phyloP scores from a whole-genome alignment of 2,329 filamentous ascomycete genomes.

The Aspergillus viridinutans region DNA sequence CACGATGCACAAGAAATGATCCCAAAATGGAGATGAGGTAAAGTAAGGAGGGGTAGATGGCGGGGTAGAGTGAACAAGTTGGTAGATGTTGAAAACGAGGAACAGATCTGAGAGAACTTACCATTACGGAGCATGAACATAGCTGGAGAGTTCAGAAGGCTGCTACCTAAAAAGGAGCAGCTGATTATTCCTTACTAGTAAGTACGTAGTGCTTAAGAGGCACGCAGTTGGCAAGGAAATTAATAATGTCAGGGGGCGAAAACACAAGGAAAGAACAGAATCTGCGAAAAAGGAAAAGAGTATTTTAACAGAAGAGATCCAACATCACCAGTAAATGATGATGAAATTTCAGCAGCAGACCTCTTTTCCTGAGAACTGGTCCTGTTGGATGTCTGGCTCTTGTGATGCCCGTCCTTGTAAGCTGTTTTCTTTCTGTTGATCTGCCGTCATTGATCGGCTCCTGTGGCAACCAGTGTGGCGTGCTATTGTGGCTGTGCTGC shows the following conservation, averaged over 20 bases:
- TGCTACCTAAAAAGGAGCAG: constrained; percentile 20
- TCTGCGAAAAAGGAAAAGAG: background rate
- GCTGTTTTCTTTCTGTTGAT: constrained; percentile 18
- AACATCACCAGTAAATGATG: constrained; percentile 12
- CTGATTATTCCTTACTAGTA: constrained; percentile 12
- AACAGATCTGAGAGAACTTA: constrained; percentile 33
- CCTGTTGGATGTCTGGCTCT: background rate
- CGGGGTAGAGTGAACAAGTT: constrained; percentile 10
- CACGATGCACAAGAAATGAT: background rate
- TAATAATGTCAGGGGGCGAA: constrained; percentile 3
- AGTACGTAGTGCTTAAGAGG: background rate
- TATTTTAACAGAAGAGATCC: constrained; percentile 9
- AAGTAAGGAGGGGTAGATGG: constrained; percentile 16
- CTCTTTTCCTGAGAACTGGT: background rate
- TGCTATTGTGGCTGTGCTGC: constrained; percentile 7
- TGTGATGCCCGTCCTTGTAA: background rate
- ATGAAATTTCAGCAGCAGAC: background rate
- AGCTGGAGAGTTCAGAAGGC: constrained; percentile 22
- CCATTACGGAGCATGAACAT: constrained; percentile 58
- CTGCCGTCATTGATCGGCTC: constrained; percentile 18
- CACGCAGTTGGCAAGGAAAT: constrained; percentile 1
- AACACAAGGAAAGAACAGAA: background rate
- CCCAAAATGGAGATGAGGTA: background rate
- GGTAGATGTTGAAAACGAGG: constrained; percentile 11
- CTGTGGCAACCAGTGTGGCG: constrained; percentile 20